These are phyloP conservation scores for Microdochium nivale DNA, from an alignment of 2,329 filamentous ascomycete genomes.

Conservation along the genomic window DNA sequence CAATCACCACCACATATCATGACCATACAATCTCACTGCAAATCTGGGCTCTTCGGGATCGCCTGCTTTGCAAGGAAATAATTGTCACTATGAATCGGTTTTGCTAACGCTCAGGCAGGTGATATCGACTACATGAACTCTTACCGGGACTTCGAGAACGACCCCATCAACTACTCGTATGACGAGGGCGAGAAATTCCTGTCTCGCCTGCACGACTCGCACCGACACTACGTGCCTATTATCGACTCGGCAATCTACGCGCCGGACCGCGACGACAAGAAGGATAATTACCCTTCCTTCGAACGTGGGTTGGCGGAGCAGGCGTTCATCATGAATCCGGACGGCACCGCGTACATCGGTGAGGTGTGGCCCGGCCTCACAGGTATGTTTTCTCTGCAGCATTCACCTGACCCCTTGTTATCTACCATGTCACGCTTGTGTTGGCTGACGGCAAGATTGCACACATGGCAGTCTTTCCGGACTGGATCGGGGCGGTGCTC, in stretches of 20 bases:
- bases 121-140: constrained; percentile 65
- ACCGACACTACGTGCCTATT: constrained; percentile 66
- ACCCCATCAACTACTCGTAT: constrained; percentile 47
- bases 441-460: too few species aligned
- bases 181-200: constrained; percentile 51
- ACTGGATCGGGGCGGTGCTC: constrained; percentile 56
- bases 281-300: constrained; percentile 55
- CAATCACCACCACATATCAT: neutral
- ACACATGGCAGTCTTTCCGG: constrained; percentile 53
- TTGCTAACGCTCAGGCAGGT: constrained; percentile 40
- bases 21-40: neutral
- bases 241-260: constrained; percentile 65
- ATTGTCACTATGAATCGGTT: constrained; percentile 15
- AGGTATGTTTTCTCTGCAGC: too few species aligned
- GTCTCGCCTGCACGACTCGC: constrained; percentile 49
- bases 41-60: neutral
- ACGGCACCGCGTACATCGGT: constrained; percentile 49
- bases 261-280: constrained; percentile 60
- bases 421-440: too few species aligned
- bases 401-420: too few species aligned
- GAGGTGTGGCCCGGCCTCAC: constrained; percentile 69
- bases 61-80: neutral
- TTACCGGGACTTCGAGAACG: constrained; percentile 54
- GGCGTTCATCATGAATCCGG: constrained; percentile 44
- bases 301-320: constrained; percentile 50